Percentiles rank a stretch among this genome's conserved stretches.
phyloP scores from a whole-genome alignment of 2,329 filamentous ascomycete species.

The Penicillium crustosum region DNA sequence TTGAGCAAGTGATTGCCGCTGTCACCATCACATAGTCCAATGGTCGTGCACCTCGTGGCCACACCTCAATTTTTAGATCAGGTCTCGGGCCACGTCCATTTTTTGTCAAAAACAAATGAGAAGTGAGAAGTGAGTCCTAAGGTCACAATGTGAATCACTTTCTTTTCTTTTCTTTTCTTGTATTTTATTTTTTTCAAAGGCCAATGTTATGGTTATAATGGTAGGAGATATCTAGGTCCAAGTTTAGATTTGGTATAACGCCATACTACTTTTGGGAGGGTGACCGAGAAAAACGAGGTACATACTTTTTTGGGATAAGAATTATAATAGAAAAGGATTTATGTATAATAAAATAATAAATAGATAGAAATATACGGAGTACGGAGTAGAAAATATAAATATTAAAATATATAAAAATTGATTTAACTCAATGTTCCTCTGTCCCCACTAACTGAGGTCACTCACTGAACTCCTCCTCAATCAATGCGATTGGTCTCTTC shows the following conservation, averaged over 20 bases:
- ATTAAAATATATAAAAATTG: background rate
- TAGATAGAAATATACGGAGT: background rate
- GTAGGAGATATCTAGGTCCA: background rate
- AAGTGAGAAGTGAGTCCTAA: background rate
- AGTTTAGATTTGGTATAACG: background rate
- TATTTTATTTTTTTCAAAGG: too few species aligned
- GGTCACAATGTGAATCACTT: background rate
- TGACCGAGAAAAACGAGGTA: background rate
- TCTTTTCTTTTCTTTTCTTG: background rate
- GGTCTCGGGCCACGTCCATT: background rate
- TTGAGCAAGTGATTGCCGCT: constrained; percentile 26
- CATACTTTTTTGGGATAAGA: background rate
- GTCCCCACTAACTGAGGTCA: background rate
- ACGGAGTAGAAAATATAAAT: background rate
- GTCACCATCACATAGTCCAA: constrained; percentile 25
- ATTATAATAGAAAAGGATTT: background rate
- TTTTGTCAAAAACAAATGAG: background rate
- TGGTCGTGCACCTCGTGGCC: constrained; percentile 24
- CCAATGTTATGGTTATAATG: background rate
- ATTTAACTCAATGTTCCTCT: background rate
- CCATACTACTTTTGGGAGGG: background rate
- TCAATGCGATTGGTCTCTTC: constrained; percentile 8
- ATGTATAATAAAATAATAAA: background rate
- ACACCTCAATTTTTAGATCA: constrained; percentile 11
- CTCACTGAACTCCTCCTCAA: background rate